phyloP scores from a whole-genome alignment of 305 asterid species.

The Ilex paraguariensis region DNA sequence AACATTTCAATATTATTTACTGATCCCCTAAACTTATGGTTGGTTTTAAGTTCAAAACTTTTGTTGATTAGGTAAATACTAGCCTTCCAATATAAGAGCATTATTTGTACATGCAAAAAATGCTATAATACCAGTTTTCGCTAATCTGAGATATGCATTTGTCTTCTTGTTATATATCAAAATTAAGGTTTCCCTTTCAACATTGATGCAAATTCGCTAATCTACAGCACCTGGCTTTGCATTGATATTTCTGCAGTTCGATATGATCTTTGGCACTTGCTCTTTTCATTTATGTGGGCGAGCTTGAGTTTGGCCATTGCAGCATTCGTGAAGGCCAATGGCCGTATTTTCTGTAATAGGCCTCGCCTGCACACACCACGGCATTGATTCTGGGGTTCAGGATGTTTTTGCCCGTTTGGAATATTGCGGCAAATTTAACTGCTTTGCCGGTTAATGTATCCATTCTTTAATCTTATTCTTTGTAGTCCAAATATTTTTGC shows the following conservation, averaged over 20 bases:
- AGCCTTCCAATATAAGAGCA: neutral
- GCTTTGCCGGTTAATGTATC: neutral
- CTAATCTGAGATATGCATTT: no score
- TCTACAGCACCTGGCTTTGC: constrained; percentile 5
- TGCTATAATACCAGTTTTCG: neutral
- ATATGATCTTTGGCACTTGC: constrained; percentile 53
- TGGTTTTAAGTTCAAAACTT: no score
- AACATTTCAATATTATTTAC: no score
- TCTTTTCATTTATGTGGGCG: constrained; percentile 84
- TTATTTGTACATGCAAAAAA: neutral
- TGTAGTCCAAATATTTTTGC: no score
- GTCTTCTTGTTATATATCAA: no score
- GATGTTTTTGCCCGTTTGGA: no score
- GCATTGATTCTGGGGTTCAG: constrained; percentile 31
- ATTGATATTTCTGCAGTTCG: constrained; percentile 45
- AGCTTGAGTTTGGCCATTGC: constrained; percentile 78
- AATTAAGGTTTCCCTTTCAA: neutral
- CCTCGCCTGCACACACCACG: constrained; percentile 92
- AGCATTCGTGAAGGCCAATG: constrained; percentile 73
- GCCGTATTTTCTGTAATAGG: constrained; percentile 90
- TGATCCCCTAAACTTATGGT: no score
- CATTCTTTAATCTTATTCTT: no score
- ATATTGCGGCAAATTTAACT: neutral
- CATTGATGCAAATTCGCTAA: constrained; percentile 8
- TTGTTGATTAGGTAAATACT: no score